Evolutionary conservation across 176 grass and related monocot genomes (phyloP).

Genomic region (Secale cereale): DNA sequence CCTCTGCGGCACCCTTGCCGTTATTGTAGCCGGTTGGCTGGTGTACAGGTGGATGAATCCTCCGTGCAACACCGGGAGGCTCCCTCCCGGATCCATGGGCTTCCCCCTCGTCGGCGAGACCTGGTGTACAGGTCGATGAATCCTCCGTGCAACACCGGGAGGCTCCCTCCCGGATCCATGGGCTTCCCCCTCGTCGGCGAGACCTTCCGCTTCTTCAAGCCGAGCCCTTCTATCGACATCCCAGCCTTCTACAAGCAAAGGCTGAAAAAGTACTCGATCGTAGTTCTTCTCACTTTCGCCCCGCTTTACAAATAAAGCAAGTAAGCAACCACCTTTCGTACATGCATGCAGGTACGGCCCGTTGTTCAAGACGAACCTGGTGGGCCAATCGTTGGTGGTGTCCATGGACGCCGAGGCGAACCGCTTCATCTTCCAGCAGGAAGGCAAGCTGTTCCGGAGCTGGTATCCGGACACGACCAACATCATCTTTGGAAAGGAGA

Average conservation of each 20-base stretch:
- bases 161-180: background rate
- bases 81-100: slow-evolving; percentile 4
- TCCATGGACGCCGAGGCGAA: background rate
- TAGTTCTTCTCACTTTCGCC: too few relatives aligned
- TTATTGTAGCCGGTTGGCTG: background rate
- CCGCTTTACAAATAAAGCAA: too few relatives aligned
- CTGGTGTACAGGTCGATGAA: background rate
- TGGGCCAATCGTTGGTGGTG: background rate
- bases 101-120: background rate
- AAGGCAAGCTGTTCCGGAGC: background rate
- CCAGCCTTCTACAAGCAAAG: background rate
- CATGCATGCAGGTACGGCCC: background rate
- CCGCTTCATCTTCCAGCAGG: background rate
- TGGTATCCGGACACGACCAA: background rate
- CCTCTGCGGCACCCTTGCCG: background rate
- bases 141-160: background rate
- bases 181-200: background rate
- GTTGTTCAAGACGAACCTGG: background rate
- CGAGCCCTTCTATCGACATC: background rate
- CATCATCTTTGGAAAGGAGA: background rate
- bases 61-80: background rate
- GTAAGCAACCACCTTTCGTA: too few relatives aligned
- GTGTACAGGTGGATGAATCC: background rate
- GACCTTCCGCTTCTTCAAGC: background rate
- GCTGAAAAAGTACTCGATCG: background rate